Evolutionary conservation across 2,329 filamentous ascomycete species (phyloP).

Genomic region (Sporothrix pallida): DNA sequence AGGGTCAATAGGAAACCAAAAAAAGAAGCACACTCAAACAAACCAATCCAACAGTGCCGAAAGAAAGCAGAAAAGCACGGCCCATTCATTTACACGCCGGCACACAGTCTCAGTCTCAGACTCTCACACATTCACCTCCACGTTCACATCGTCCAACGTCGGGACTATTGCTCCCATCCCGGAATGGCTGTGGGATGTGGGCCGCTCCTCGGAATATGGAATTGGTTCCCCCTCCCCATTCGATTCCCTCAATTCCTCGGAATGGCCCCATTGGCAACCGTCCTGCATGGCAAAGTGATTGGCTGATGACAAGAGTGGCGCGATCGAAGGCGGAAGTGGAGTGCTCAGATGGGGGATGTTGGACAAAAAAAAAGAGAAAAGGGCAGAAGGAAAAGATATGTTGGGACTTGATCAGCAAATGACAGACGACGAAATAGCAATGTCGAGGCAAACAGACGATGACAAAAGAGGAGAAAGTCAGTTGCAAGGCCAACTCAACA

Average conservation of each 20-base stretch:
- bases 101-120: too few species aligned
- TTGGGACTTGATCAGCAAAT: too few species aligned
- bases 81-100: too few species aligned
- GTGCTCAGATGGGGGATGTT: conserved; percentile 8
- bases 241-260: neutral
- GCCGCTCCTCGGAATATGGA: neutral
- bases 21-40: too few species aligned
- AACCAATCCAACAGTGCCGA: too few species aligned
- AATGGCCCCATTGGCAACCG: conserved; percentile 16
- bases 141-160: neutral
- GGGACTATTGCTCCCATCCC: conserved; percentile 24
- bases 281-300: neutral
- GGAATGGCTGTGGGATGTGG: conserved; percentile 17
- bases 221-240: too few species aligned
- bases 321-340: conserved; percentile 15
- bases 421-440: too few species aligned
- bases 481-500: too few species aligned
- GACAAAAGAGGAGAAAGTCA: too few species aligned
- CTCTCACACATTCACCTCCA: neutral
- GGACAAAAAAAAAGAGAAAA: neutral
- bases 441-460: too few species aligned
- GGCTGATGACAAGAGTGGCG: neutral
- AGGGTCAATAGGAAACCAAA: too few species aligned
- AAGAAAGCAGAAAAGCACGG: too few species aligned
- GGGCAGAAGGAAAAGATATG: neutral